Evolutionary conservation across 169 alveolate genomes (phyloP), one percentile per base, ranked within the genome.

Genomic region (Cryptosporidium baileyi): DNA sequence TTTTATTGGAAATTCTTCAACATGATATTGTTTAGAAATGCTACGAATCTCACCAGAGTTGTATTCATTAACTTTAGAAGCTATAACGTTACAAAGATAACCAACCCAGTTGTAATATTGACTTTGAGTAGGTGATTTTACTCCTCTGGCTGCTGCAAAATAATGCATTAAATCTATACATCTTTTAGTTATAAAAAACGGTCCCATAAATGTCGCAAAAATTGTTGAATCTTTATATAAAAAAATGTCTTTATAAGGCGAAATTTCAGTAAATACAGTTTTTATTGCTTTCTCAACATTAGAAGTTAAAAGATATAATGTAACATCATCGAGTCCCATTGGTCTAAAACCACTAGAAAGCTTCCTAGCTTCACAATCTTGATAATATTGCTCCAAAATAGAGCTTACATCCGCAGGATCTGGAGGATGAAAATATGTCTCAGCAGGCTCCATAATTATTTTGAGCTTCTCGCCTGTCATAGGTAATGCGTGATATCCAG

Each of bases 161-260:
- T 74, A 74, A 17, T 59, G 63, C 85, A 74, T 74, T 34, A 74
- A 59, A 59, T 74, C 85, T 28, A 57, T 57, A 44, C 85, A 74
- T 36, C 85, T 74, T 11, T 74, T 74, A 5, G 67, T 57, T 52
- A 74, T 74, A 28, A 74, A 74, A 57, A 74, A 54, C 26, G 85
- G 85, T 1, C 85, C 85, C 85, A 74, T 74, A 38, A 74, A 74
- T 32, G 85, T 74, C 1, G 85, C 85, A 74, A 74, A 74, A 7
- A 43, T n/a, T 22, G 36, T 74, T 8, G 85, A 51, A 43, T 74
- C 85, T 59, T 57, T 74, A 17, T 54, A 57, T 74, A 36, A 36
- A 40, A 74, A 74, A 9, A 74, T 74, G 6, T 43, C 60, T 38
- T 74, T 74, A 40, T 74, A 74, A n/a, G 85, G 85, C 11, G 74